Conservation (phyloP, 176 grass and related monocot genomes). For the Lolium multiflorum region DNA sequence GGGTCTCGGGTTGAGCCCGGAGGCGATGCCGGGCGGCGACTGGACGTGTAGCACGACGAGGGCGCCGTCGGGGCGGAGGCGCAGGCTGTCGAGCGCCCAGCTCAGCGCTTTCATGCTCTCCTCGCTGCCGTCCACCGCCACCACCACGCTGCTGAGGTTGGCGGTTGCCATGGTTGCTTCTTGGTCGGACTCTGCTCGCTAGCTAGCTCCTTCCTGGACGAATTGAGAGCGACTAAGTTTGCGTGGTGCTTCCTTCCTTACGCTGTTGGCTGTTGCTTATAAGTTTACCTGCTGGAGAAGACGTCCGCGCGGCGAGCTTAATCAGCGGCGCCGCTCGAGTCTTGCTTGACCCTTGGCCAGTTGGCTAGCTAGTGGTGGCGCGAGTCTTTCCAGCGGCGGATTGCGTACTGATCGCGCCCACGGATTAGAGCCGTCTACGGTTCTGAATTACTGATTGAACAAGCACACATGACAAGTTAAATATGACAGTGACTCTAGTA, state of each 20-base stretch:
- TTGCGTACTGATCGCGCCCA: background rate
- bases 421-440: background rate
- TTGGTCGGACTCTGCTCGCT: background rate
- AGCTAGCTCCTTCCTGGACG: background rate
- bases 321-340: background rate
- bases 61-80: conserved; percentile 66
- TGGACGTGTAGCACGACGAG: conserved; percentile 90
- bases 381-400: background rate
- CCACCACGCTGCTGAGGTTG: conserved; percentile 81
- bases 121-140: conserved; percentile 94
- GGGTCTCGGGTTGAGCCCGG: conserved; percentile 77
- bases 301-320: background rate
- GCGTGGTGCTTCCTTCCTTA: conserved; percentile 8
- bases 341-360: background rate
- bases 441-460: background rate
- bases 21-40: conserved; percentile 63
- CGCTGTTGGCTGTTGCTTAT: background rate
- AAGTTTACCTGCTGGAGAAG: background rate
- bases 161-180: conserved; percentile 66
- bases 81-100: conserved; percentile 90
- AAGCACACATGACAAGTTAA: background rate
- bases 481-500: background rate
- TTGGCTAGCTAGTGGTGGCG: conserved; percentile 14
- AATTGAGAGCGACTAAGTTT: background rate
- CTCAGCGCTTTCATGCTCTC: conserved; percentile 93